Conservation (phyloP, 306 rosid species). For the Citrullus amarus region DNA sequence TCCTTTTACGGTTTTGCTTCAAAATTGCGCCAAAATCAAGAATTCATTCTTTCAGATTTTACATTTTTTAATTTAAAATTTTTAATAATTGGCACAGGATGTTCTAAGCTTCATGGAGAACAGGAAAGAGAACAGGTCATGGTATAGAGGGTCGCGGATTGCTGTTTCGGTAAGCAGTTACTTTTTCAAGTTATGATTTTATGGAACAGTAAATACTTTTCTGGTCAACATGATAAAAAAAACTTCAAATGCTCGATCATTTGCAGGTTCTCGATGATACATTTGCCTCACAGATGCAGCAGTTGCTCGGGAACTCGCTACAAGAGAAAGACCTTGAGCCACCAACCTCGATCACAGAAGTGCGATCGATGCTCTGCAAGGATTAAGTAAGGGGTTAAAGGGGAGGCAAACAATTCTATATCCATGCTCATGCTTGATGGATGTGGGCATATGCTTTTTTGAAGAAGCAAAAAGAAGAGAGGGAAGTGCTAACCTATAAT, state of each 20-base stretch:
- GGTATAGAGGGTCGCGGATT: conserved; percentile 90
- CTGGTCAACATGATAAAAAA: too few relatives aligned
- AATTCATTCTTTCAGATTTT: not conserved
- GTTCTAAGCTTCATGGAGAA: conserved; percentile 89
- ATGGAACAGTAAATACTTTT: not conserved
- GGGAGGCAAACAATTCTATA: not conserved
- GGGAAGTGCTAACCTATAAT: not conserved
- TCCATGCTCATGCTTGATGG: not conserved
- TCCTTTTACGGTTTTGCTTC: not conserved
- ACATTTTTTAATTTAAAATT: not conserved
- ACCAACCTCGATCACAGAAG: conserved; percentile 79
- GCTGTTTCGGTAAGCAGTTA: conserved; percentile 10
- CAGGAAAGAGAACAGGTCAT: conserved; percentile 77
- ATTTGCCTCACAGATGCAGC: conserved; percentile 91
- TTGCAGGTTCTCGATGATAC: conserved; percentile 74
- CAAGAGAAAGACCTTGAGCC: conserved; percentile 76
- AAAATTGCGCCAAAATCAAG: not conserved
- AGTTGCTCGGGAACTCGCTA: conserved; percentile 69
- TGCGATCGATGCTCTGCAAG: conserved; percentile 84
- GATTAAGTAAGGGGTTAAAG: conserved; percentile 25
- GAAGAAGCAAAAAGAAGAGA: not conserved
- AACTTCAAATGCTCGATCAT: not conserved
- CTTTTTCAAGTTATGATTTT: too few relatives aligned
- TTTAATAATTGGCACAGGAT: conserved; percentile 38
- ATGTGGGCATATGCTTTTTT: not conserved